phyloP scores from a whole-genome alignment of 352 stramenopile genomes.

The Globisporangium middletonii region DNA sequence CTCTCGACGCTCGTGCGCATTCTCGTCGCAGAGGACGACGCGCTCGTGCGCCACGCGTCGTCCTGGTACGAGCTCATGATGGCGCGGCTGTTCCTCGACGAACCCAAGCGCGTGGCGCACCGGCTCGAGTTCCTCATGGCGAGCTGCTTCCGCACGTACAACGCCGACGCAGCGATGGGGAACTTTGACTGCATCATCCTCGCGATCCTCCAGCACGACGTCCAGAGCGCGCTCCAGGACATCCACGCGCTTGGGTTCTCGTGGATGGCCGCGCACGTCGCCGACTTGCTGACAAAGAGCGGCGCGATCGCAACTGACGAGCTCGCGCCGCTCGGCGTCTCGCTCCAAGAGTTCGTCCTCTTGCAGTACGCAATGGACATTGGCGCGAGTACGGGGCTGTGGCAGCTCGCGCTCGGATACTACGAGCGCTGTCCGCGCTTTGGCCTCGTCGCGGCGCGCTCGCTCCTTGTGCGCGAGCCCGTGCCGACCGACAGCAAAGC shows the following conservation, averaged over 20 bases:
- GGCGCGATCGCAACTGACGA: constrained; percentile 43
- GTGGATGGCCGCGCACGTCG: constrained; percentile 70
- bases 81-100: constrained; percentile 65
- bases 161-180: constrained; percentile 39
- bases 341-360: constrained; percentile 51
- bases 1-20: constrained; percentile 52
- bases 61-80: constrained; percentile 83
- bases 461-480: constrained; percentile 38
- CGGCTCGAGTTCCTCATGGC: constrained; percentile 78
- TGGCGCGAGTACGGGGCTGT: constrained; percentile 43
- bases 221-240: constrained; percentile 58
- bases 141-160: constrained; percentile 54
- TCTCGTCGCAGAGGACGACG: constrained; percentile 43
- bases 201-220: constrained; percentile 71
- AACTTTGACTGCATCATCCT: constrained; percentile 82
- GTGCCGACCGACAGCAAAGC: constrained; percentile 52
- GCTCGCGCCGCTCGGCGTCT: constrained; percentile 39
- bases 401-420: constrained; percentile 63
- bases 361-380: constrained; percentile 71
- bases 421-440: constrained; percentile 56
- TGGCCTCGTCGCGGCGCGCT: constrained; percentile 33
- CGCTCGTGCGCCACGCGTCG: constrained; percentile 28
- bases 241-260: constrained; percentile 61
- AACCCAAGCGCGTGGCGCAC: constrained; percentile 67
- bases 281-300: constrained; percentile 54